phyloP scores from a whole-genome alignment of 2,329 filamentous ascomycete species.

The Claviceps sp. region DNA sequence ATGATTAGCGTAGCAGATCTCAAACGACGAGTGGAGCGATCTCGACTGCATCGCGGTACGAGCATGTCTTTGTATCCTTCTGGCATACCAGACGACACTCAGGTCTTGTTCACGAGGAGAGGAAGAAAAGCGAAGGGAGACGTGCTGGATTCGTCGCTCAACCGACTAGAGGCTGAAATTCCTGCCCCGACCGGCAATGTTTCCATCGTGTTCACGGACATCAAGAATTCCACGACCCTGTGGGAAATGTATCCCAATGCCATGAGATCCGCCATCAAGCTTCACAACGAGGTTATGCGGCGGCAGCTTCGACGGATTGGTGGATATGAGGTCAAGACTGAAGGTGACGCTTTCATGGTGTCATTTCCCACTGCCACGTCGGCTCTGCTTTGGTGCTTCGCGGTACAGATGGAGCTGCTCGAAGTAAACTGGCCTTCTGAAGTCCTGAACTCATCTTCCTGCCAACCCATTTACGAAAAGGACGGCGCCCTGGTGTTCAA shows the following conservation, averaged over 20 bases:
- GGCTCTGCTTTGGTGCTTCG: slow-evolving; percentile 90
- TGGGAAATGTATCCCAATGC: slow-evolving; percentile 94
- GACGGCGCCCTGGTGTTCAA: slow-evolving; percentile 86
- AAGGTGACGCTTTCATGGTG: slow-evolving; percentile 99
- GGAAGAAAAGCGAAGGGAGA: slow-evolving; percentile 49
- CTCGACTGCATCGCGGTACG: slow-evolving; percentile 58
- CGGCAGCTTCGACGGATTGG: slow-evolving; percentile 85
- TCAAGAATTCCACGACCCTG: slow-evolving; percentile 91
- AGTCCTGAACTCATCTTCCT: slow-evolving; percentile 74
- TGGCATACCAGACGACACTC: slow-evolving; percentile 54
- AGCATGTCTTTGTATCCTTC: slow-evolving; percentile 78
- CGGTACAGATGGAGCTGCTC: slow-evolving; percentile 76
- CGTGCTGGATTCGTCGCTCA: slow-evolving; percentile 74
- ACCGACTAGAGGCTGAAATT: slow-evolving; percentile 78
- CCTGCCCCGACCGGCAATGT: slow-evolving; percentile 83
- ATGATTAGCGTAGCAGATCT: slow-evolving; percentile 87
- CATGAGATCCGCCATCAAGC: slow-evolving; percentile 92
- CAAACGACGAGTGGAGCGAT: slow-evolving; percentile 67
- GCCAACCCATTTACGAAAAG: slow-evolving; percentile 68
- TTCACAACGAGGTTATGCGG: slow-evolving; percentile 95
- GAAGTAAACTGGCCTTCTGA: slow-evolving; percentile 90
- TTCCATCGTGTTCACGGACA: slow-evolving; percentile 93
- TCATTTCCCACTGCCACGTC: slow-evolving; percentile 94
- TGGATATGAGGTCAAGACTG: slow-evolving; percentile 97
- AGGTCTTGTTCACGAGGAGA: slow-evolving; percentile 50